Percentiles rank a stretch among this genome's conserved stretches.
These are phyloP conservation scores for Exophiala lecanii-corni DNA, from an alignment of 2,329 filamentous ascomycete species.

Conservation along the genomic window DNA sequence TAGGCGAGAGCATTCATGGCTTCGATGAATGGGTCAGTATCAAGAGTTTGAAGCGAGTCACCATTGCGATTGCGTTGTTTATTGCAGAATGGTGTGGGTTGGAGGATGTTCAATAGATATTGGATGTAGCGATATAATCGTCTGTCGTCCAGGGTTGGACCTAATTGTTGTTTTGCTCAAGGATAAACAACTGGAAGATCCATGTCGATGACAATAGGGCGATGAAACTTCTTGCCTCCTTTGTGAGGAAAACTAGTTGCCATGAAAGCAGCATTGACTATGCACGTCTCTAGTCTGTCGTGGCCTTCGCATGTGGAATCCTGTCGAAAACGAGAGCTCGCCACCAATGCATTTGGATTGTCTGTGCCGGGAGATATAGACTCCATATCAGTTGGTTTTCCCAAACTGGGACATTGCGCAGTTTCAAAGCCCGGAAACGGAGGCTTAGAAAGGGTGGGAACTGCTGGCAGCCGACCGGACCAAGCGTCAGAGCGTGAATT, in stretches of 20 bases:
- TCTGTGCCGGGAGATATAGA: background rate
- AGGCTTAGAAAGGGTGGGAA: slow-evolving; percentile 1
- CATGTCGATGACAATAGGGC: slow-evolving; percentile 79
- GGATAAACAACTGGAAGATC: slow-evolving; percentile 54
- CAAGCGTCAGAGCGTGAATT: slow-evolving; percentile 30
- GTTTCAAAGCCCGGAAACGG: slow-evolving; percentile 19
- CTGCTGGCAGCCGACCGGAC: background rate
- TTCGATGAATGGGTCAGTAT: slow-evolving; percentile 50
- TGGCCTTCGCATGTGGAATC: slow-evolving; percentile 20
- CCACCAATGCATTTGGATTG: slow-evolving; percentile 17
- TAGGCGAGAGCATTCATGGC: slow-evolving; percentile 43
- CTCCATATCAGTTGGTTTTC: background rate
- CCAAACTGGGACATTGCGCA: slow-evolving; percentile 7
- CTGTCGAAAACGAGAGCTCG: slow-evolving; percentile 18
- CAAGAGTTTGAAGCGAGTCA: slow-evolving; percentile 31
- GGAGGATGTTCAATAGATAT: slow-evolving; percentile 13
- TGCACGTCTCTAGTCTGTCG: slow-evolving; percentile 62
- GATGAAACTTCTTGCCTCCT: slow-evolving; percentile 62
- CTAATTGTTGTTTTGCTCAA: background rate
- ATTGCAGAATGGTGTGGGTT: slow-evolving; percentile 22
- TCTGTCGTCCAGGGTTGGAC: no score
- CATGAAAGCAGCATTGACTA: slow-evolving; percentile 76
- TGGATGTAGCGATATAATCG: background rate
- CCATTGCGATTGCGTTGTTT: slow-evolving; percentile 19
- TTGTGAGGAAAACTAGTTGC: slow-evolving; percentile 61